phyloP scores from a whole-genome alignment of 805 yeast species.

The Teunomyces tritomae region DNA sequence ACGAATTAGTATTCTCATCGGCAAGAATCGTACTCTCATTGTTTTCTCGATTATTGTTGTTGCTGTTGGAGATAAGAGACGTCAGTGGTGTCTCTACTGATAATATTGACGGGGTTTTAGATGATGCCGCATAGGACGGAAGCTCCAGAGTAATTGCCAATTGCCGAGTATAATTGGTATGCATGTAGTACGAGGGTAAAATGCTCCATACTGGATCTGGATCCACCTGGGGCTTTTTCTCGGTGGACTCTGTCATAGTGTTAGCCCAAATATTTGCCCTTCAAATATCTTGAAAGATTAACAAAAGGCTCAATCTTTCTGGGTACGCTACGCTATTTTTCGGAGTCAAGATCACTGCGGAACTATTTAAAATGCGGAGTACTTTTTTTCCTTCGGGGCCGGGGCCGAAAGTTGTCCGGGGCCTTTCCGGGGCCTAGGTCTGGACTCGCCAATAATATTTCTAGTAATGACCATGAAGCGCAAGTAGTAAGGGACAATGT shows the following conservation, averaged over 20 bases:
- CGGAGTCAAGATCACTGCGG: not conserved
- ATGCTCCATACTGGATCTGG: slow-evolving; percentile 35
- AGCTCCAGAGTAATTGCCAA: slow-evolving; percentile 12
- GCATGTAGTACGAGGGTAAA: slow-evolving; percentile 40
- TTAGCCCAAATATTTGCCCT: too few relatives aligned
- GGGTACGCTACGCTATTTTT: not conserved
- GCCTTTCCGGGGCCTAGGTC: too few relatives aligned
- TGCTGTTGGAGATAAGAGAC: not conserved
- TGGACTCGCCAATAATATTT: not conserved
- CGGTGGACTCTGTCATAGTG: not conserved
- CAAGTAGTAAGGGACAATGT: not conserved
- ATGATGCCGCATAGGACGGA: slow-evolving; percentile 15
- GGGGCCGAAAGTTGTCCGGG: not conserved
- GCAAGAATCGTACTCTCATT: slow-evolving; percentile 21
- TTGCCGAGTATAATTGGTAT: slow-evolving; percentile 13
- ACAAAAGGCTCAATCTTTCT: not conserved
- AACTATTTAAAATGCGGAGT: not conserved
- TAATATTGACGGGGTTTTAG: not conserved
- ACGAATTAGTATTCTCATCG: slow-evolving; percentile 29
- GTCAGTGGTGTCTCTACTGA: slow-evolving; percentile 2
- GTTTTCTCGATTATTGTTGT: not conserved
- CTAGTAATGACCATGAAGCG: not conserved
- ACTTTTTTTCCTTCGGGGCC: not conserved
- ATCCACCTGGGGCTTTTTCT: not conserved
- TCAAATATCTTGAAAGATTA: too few relatives aligned